Evolutionary conservation across 345 rosid genomes (phyloP), one percentile per base, ranked within the genome.

Genomic region (Eucalyptus leucophloia): DNA sequence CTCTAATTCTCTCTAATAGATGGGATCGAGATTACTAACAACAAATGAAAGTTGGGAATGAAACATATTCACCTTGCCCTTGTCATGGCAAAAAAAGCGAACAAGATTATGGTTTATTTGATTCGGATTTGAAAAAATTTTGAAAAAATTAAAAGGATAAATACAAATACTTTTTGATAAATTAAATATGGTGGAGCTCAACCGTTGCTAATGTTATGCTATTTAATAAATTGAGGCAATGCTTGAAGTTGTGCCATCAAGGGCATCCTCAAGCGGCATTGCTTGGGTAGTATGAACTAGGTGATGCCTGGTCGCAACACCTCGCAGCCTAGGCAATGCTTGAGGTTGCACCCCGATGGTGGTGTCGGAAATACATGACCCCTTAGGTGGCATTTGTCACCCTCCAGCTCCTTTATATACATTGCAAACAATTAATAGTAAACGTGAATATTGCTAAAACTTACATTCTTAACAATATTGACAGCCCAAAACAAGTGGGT

Each of bases 141-240:
- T 51, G 0, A 3, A 1, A 51, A 51, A 18, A n/a, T n/a, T n/a
- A n/a, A n/a, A n/a, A n/a, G n/a, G n/a, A n/a, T n/a, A n/a, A 18
- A 51, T 18, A 51, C 9, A 51, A 18, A 51, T 18, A 18, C 9
- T 18, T 51, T 51, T 18, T 51, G 23, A 51, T 51, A 51, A 51
- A 51, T 7, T 51, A 51, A 51, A 51, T 51, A 51, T 1, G 23
- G 23, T 51, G 9, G 4, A 50, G 8, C 3, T 51, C 23, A 51
- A 51, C 4, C 1, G 1, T 51, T 51, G 56, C 23, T n/a, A n/a
- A n/a, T n/a, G n/a, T n/a, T n/a, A n/a, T n/a, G n/a, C n/a, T n/a
- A n/a, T n/a, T n/a, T n/a, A n/a, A n/a, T n/a, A n/a, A n/a, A 18
- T 1, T 0, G 9, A 51, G 23, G 4, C 0, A 0, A 51, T 18